Percentiles rank a stretch among this genome's conserved stretches.
Conservation (phyloP, 1,139 yeast species). For the Magnusiomyces suaveolens region DNA sequence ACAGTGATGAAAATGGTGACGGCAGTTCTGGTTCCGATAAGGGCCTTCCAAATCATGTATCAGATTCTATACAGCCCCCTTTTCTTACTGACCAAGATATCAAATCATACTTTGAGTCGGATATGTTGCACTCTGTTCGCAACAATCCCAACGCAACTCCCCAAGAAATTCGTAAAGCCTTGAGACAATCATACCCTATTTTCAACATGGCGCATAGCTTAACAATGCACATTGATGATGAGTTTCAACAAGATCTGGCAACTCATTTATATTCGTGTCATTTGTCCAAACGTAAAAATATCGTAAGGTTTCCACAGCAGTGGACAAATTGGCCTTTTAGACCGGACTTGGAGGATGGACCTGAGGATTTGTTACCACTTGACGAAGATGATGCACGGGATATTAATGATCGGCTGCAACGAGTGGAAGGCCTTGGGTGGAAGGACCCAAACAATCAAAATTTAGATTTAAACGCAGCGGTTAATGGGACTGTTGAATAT, state of each 20-base stretch:
- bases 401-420: background rate
- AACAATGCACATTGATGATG: background rate
- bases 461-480: background rate
- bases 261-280: slow-evolving; percentile 25
- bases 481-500: background rate
- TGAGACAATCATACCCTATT: background rate
- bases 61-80: background rate
- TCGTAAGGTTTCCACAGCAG: background rate
- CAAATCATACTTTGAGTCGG: background rate
- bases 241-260: slow-evolving; percentile 2
- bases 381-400: slow-evolving; percentile 6
- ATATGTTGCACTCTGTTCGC: background rate
- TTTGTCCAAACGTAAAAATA: slow-evolving; percentile 14
- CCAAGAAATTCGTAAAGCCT: background rate
- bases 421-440: background rate
- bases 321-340: slow-evolving; percentile 16
- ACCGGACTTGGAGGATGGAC: slow-evolving; percentile 5
- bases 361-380: background rate
- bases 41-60: no score
- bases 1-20: no score
- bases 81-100: background rate
- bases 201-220: background rate
- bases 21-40: no score
- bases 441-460: background rate
- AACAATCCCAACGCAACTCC: background rate